phyloP scores from a whole-genome alignment of 1,139 yeast genomes.

The Pichia sp. region DNA sequence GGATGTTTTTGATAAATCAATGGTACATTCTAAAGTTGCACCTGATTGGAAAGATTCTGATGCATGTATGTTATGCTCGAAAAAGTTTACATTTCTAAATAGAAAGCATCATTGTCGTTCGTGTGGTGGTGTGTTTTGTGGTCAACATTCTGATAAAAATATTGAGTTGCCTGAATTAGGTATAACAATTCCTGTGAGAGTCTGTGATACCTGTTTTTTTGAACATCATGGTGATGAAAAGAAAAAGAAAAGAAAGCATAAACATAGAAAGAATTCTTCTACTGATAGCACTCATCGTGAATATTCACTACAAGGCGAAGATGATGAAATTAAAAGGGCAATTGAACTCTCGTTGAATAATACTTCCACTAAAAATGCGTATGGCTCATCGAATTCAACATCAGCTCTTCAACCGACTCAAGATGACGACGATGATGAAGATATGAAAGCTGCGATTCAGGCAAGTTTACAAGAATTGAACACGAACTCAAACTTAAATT shows the following conservation, averaged over 20 bases:
- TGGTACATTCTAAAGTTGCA: constrained; percentile 86
- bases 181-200: constrained; percentile 82
- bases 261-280: constrained; percentile 9
- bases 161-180: constrained; percentile 79
- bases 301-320: constrained; percentile 41
- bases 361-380: constrained; percentile 5
- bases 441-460: constrained; percentile 91
- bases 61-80: constrained; percentile 91
- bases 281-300: not conserved
- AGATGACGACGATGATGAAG: constrained; percentile 81
- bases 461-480: constrained; percentile 78
- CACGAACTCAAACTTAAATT: constrained; percentile 15
- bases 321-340: constrained; percentile 73
- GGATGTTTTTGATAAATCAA: constrained; percentile 36
- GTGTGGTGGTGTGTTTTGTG: constrained; percentile 94
- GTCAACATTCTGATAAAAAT: constrained; percentile 67
- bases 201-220: constrained; percentile 82
- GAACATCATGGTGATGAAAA: constrained; percentile 27
- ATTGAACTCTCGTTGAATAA: constrained; percentile 73
- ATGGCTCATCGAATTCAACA: not conserved
- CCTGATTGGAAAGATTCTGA: constrained; percentile 98
- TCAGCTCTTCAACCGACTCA: not conserved
- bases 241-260: constrained; percentile 5
- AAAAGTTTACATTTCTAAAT: constrained; percentile 69
- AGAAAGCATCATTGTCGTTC: constrained; percentile 95